A percentile compares a stretch with the other conserved stretches of the same genome.
phyloP scores from a whole-genome alignment of 305 asterid species.

The Petunia hybrid region DNA sequence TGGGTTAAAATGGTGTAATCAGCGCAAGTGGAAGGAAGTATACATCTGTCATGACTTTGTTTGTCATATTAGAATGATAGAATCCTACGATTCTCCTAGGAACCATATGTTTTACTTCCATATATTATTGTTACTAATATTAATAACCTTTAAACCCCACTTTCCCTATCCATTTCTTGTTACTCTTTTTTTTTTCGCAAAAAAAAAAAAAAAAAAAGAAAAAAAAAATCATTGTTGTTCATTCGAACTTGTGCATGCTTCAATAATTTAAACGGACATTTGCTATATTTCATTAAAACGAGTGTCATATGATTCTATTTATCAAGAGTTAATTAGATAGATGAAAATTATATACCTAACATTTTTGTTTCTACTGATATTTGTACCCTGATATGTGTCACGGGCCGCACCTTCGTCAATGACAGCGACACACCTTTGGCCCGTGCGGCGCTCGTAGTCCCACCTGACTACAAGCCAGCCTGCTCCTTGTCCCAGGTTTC shows the following conservation, averaged over 20 bases:
- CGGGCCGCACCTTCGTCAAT: too few species aligned
- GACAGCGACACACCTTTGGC: too few species aligned
- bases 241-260: not conserved
- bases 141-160: not conserved
- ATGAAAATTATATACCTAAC: not conserved
- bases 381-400: too few species aligned
- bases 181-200: not conserved
- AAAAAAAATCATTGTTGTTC: not conserved
- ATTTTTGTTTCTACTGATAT: too few species aligned
- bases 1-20: not conserved
- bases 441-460: too few species aligned
- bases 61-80: slow-evolving; percentile 28
- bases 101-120: slow-evolving; percentile 27
- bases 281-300: not conserved
- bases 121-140: not conserved
- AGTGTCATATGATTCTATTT: not conserved
- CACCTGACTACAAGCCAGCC: too few species aligned
- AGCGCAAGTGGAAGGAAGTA: slow-evolving; percentile 11
- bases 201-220: not conserved
- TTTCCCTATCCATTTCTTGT: too few species aligned
- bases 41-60: slow-evolving; percentile 36
- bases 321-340: not conserved
- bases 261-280: too few species aligned
- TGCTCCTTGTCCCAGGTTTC: too few species aligned
- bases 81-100: slow-evolving; percentile 17